A percentile compares a stretch with the other conserved stretches of the same genome.
Conservation (phyloP, 2,329 filamentous ascomycete species). For the Trichoderma semiorbis region DNA sequence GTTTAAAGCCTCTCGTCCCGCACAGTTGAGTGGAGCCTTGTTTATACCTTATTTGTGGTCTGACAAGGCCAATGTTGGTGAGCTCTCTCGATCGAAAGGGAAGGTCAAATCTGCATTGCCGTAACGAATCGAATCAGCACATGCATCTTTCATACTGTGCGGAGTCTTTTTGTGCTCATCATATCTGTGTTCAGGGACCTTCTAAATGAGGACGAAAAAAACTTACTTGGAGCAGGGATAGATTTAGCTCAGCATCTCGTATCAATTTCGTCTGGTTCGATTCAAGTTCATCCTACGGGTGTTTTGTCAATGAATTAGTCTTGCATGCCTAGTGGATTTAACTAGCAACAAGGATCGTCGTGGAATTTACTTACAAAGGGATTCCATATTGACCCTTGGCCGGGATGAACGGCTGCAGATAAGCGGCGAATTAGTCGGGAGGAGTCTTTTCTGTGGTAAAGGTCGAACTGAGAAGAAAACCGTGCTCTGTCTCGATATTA, state of each 20-base stretch:
- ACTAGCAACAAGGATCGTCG: neutral
- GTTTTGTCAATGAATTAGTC: neutral
- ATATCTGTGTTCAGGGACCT: neutral
- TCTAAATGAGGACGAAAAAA: neutral
- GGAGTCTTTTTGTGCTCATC: neutral
- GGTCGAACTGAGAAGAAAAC: neutral
- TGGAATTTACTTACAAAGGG: neutral
- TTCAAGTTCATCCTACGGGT: neutral
- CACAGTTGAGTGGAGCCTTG: neutral
- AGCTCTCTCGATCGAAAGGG: neutral
- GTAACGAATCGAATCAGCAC: neutral
- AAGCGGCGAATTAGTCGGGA: neutral
- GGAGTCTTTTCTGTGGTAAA: neutral
- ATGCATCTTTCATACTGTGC: neutral
- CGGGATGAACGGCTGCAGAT: neutral
- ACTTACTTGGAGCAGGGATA: neutral
- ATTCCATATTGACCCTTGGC: neutral
- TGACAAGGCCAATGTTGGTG: neutral
- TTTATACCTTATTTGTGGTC: neutral
- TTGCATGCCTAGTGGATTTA: neutral
- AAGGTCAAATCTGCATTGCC: neutral
- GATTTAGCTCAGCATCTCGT: neutral
- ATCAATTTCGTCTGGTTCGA: neutral
- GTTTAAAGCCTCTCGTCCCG: too few species aligned
- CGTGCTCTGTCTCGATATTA: neutral